Conservation (phyloP, 192 early-diverging fungal species). For the Coemansia umbellata region DNA sequence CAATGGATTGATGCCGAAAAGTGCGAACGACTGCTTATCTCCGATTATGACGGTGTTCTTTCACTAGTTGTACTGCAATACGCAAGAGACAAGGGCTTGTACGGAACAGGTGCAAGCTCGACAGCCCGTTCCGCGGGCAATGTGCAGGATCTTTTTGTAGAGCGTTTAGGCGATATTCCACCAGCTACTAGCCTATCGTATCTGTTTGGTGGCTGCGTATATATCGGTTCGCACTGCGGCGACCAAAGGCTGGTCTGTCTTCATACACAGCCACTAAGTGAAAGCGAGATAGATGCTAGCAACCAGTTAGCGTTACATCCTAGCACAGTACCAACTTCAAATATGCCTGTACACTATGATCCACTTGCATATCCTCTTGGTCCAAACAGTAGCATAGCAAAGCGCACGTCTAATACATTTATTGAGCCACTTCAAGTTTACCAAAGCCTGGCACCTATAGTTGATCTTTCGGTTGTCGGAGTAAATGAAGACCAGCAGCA, state of each 20-base stretch:
- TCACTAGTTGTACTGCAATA: conserved; percentile 55
- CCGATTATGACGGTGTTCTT: conserved; percentile 63
- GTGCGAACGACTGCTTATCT: conserved; percentile 60
- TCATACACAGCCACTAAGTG: conserved; percentile 39
- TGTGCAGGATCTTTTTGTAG: conserved; percentile 36
- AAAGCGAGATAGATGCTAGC: not conserved
- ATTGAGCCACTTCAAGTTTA: conserved; percentile 61
- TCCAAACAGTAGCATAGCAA: not conserved
- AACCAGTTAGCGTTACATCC: not conserved
- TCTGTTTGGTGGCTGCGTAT: conserved; percentile 66
- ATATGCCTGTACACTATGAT: not conserved
- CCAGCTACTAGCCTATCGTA: conserved; percentile 63
- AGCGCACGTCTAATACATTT: conserved; percentile 25
- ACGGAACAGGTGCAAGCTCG: too few species aligned
- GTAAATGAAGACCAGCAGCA: conserved; percentile 43
- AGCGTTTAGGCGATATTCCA: conserved; percentile 50
- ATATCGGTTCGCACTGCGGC: conserved; percentile 79
- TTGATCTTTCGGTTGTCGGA: conserved; percentile 84
- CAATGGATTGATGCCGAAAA: conserved; percentile 53
- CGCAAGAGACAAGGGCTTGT: too few species aligned
- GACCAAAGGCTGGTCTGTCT: conserved; percentile 81
- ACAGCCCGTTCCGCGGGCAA: conserved; percentile 7
- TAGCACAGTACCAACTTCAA: not conserved
- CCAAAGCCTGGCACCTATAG: conserved; percentile 76
- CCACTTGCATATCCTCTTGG: conserved; percentile 10